These are phyloP conservation scores for Phytophthora podocarpi DNA, from an alignment of 352 stramenopile genomes.

Conservation along the genomic window DNA sequence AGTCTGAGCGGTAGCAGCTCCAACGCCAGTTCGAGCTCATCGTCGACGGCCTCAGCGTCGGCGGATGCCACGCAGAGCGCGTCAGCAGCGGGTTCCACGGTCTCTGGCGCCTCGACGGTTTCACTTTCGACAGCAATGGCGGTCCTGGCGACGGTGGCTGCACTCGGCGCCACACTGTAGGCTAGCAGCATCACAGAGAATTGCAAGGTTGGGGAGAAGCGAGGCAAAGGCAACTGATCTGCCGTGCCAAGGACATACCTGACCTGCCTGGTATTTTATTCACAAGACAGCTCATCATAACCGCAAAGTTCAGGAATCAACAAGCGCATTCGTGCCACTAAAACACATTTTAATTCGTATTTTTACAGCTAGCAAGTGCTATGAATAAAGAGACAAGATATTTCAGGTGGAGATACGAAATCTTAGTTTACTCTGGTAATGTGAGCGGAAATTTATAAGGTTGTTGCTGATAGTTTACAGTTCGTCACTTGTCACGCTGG, in stretches of 20 bases:
- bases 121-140: constrained; percentile 7
- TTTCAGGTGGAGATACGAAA: too few relatives aligned
- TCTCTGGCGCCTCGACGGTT: constrained; percentile 6
- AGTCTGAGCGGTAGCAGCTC: constrained; percentile 17
- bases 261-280: constrained; percentile 35
- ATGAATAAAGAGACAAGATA: too few relatives aligned
- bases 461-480: too few relatives aligned
- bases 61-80: constrained; percentile 14
- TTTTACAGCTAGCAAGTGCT: too few relatives aligned
- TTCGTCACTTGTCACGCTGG: too few relatives aligned
- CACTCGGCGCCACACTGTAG: constrained; percentile 27
- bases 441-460: too few relatives aligned
- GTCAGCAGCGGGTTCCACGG: constrained; percentile 17
- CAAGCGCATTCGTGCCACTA: neutral
- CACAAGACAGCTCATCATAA: constrained; percentile 22
- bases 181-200: constrained; percentile 16
- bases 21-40: constrained; percentile 8
- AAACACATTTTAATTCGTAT: constrained; percentile 3
- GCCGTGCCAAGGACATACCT: neutral
- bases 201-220: neutral
- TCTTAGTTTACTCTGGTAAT: too few relatives aligned
- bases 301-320: neutral
- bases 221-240: neutral
- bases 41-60: neutral
- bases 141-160: constrained; percentile 2